Base-by-base conservation (phyloP, 2,329 filamentous ascomycete genomes). In the Periconia macrospinosa region DNA sequence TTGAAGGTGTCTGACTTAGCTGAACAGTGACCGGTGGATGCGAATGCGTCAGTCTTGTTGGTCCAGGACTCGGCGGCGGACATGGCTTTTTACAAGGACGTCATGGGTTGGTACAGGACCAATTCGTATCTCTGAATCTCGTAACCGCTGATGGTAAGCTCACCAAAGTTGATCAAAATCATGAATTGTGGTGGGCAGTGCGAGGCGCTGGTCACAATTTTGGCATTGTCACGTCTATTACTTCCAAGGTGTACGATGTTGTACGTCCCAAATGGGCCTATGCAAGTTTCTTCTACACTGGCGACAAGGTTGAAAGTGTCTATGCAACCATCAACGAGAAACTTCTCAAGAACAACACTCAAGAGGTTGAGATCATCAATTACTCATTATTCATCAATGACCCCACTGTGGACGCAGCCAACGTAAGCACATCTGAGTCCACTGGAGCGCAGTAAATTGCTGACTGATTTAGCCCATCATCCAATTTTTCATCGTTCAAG, bases 161-260 rank as follows among this genome's bases (percentile, higher is more conserved):
- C 27, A 54, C 71, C 30, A 71, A 68, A 6, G 73, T 53, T 2
- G 53, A 56, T 1, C 58, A 53, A 1, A 47, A 71, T 33, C 42
- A 59, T 3, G 68, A 71, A 13, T 59, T 77, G 14, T 78, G 74
- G 62, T 70, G 65, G 60, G 73, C 72, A 1, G 58, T 76, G 37
- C 70, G 72, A 20, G 74, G 75, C 30, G 70, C 69, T 13, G 68
- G 68, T 9, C 66, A 66, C 15, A 72, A 72, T 48, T 72, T 72
- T 23, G 68, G 69, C 30, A 60, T 74, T 47, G 67, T 73, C 27
- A 64, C 64, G 23, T 19, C 46, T n/a, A 47, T 62, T 18, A 37
- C 53, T 7, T 56, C 55, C 27, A 52, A 42, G 19, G 54, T 59
- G 33, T 54, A 59, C 35, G 45, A 50, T 30, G 23, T 57, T 1